Evolutionary conservation across 2,329 filamentous ascomycete genomes (phyloP).

Genomic region (Trichocomaceae sp.): DNA sequence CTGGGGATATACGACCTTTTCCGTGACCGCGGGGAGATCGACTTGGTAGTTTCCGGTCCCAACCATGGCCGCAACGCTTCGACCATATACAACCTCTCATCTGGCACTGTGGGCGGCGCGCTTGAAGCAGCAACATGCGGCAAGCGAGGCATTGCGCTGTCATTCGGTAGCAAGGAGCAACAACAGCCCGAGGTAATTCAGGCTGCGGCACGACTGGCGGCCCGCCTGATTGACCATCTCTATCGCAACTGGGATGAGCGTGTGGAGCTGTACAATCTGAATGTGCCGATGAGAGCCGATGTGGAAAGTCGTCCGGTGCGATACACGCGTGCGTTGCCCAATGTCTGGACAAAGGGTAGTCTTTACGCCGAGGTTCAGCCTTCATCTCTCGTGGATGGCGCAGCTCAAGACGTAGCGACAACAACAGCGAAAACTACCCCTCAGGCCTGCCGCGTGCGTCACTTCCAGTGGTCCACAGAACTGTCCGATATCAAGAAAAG

Average conservation of each 20-base stretch:
- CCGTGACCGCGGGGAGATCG: constrained; percentile 57
- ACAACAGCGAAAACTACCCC: background rate
- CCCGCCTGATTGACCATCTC: constrained; percentile 69
- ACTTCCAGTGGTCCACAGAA: constrained; percentile 84
- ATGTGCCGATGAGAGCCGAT: constrained; percentile 71
- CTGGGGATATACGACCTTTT: constrained; percentile 73
- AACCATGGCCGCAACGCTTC: constrained; percentile 77
- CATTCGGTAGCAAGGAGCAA: constrained; percentile 73
- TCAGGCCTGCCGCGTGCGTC: constrained; percentile 49
- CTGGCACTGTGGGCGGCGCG: constrained; percentile 68
- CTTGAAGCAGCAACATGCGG: constrained; percentile 66
- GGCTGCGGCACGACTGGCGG: constrained; percentile 63
- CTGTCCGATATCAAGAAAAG: constrained; percentile 80
- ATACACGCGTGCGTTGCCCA: constrained; percentile 76
- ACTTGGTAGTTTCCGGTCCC: constrained; percentile 68
- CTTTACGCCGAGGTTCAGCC: constrained; percentile 75
- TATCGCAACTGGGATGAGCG: constrained; percentile 62
- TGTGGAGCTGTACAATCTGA: constrained; percentile 76
- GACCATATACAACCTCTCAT: constrained; percentile 67
- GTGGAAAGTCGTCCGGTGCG: constrained; percentile 63
- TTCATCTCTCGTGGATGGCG: constrained; percentile 25
- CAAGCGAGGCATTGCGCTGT: constrained; percentile 65
- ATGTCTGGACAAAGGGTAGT: constrained; percentile 70
- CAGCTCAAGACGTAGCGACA: constrained; percentile 44
- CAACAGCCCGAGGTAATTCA: constrained; percentile 70